phyloP scores from a whole-genome alignment of 345 rosid species.

The Aegle marmelos region DNA sequence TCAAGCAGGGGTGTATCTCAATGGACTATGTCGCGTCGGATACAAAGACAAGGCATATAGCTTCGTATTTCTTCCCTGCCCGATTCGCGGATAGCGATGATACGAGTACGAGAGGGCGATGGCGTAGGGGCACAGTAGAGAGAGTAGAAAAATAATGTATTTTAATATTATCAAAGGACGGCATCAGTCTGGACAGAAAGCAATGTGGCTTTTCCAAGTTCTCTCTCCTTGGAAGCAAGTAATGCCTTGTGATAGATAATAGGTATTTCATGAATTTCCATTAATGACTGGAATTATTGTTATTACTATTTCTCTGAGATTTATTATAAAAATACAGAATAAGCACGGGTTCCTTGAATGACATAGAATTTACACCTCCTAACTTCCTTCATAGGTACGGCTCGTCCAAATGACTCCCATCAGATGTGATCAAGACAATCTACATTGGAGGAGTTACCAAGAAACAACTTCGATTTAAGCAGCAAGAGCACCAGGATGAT shows the following conservation, averaged over 20 bases:
- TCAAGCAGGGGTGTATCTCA: too few relatives aligned
- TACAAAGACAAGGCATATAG: too few relatives aligned
- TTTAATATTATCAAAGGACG: too few relatives aligned
- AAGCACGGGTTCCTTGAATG: background rate
- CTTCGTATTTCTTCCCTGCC: too few relatives aligned
- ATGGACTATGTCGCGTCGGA: too few relatives aligned
- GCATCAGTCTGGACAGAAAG: too few relatives aligned
- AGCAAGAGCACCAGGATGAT: background rate
- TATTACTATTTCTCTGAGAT: background rate
- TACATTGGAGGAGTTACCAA: background rate
- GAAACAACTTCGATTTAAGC: background rate
- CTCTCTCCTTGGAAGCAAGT: too few relatives aligned
- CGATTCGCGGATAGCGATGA: too few relatives aligned
- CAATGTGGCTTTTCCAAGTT: too few relatives aligned
- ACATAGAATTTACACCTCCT: constrained; percentile 3
- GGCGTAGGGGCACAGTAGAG: too few relatives aligned
- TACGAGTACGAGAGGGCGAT: too few relatives aligned
- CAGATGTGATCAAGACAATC: background rate
- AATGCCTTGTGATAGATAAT: background rate
- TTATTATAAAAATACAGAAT: constrained; percentile 8
- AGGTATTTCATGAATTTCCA: background rate
- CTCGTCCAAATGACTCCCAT: background rate
- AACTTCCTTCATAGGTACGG: background rate
- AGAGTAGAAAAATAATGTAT: too few relatives aligned
- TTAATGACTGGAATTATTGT: background rate